These are phyloP conservation scores for Linum lewisii DNA, from an alignment of 345 rosid species.

Conservation along the genomic window DNA sequence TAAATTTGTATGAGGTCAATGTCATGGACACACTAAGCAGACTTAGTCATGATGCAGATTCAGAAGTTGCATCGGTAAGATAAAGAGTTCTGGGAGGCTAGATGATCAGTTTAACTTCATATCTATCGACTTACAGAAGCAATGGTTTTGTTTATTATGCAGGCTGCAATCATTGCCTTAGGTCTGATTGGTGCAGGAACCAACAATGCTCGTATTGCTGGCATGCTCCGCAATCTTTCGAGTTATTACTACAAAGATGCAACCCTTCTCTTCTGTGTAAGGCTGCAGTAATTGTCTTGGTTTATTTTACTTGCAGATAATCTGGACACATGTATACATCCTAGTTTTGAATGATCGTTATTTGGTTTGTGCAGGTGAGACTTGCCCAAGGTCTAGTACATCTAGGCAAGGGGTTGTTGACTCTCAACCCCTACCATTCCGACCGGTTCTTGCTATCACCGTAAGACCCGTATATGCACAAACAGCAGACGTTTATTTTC, in stretches of 20 bases:
- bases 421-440: conserved; percentile 87
- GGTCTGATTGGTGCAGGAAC: conserved; percentile 98
- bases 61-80: conserved; percentile 94
- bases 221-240: conserved; percentile 95
- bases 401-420: conserved; percentile 88
- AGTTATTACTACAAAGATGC: conserved; percentile 93
- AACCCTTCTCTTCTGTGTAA: conserved; percentile 83
- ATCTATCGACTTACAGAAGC: background rate
- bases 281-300: conserved; percentile 14
- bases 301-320: background rate
- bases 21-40: conserved; percentile 96
- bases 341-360: conserved; percentile 9
- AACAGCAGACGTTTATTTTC: background rate
- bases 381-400: conserved; percentile 94
- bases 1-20: conserved; percentile 46
- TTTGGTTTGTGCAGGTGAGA: conserved; percentile 50
- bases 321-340: background rate
- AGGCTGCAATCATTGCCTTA: conserved; percentile 84
- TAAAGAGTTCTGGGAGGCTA: conserved; percentile 2
- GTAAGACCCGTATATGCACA: conserved; percentile 30
- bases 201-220: conserved; percentile 88
- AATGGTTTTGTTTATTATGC: conserved; percentile 21
- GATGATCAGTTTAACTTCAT: background rate
- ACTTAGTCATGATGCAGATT: conserved; percentile 91
- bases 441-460: conserved; percentile 82